A percentile compares a stretch with the other conserved stretches of the same genome.
Evolutionary conservation across 1,139 yeast species (phyloP).

Genomic region (Lodderomyces oxycetoniae): DNA sequence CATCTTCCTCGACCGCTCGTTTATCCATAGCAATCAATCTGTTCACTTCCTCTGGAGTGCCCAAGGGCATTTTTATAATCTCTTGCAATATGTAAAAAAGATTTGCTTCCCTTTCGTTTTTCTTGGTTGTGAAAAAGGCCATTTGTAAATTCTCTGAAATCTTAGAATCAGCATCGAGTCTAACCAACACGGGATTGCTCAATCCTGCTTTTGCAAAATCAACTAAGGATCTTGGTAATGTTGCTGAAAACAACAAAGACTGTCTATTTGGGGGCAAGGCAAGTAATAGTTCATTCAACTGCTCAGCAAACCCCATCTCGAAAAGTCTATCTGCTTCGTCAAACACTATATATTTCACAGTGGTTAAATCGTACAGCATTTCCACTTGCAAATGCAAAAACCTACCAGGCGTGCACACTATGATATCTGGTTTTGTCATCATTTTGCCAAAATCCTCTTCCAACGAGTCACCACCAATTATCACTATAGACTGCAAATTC

Average conservation of each 20-base stretch:
- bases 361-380: conserved; percentile 79
- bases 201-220: conserved; percentile 98
- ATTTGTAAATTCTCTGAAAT: conserved; percentile 86
- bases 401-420: conserved; percentile 97
- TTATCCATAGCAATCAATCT: conserved; percentile 47
- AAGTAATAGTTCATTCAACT: conserved; percentile 82
- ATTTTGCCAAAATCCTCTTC: conserved; percentile 93
- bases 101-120: conserved; percentile 87
- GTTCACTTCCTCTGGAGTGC: conserved; percentile 59
- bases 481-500: conserved; percentile 70
- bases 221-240: conserved; percentile 85
- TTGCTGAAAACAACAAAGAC: conserved; percentile 88
- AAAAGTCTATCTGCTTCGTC: conserved; percentile 98
- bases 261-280: conserved; percentile 81
- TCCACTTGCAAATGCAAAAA: conserved; percentile 93
- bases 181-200: conserved; percentile 82
- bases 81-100: conserved; percentile 71
- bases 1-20: conserved; percentile 37
- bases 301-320: conserved; percentile 96
- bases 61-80: conserved; percentile 79
- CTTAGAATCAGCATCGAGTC: conserved; percentile 88
- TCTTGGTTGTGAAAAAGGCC: conserved; percentile 79
- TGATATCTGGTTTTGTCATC: conserved; percentile 91
- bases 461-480: conserved; percentile 96
- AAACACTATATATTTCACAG: conserved; percentile 86